Percentiles rank a stretch among this genome's conserved stretches.
Evolutionary conservation across 2,329 filamentous ascomycete genomes (phyloP).

Genomic region (Fusarium haematococcum): DNA sequence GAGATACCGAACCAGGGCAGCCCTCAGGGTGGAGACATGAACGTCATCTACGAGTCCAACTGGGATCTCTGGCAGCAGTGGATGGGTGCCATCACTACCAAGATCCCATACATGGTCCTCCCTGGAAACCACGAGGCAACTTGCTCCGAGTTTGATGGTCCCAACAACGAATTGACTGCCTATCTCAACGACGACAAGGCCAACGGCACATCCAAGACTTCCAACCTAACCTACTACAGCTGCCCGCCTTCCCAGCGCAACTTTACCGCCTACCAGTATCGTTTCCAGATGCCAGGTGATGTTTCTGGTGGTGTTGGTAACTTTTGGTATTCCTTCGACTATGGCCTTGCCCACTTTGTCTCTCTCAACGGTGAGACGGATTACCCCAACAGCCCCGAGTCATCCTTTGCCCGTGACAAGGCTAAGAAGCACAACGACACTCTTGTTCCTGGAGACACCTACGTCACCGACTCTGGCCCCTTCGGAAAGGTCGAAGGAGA

Average conservation of each 20-base stretch:
- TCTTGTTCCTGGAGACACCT: conserved; percentile 54
- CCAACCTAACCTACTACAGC: conserved; percentile 61
- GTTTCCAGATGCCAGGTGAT: conserved; percentile 63
- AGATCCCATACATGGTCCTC: conserved; percentile 62
- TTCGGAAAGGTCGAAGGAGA: conserved; percentile 57
- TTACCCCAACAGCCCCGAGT: conserved; percentile 41
- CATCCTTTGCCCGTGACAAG: conserved; percentile 49
- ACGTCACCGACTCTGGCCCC: conserved; percentile 60
- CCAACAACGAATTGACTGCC: conserved; percentile 57
- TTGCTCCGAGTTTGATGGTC: conserved; percentile 61
- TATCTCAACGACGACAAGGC: conserved; percentile 58
- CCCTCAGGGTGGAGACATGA: conserved; percentile 61
- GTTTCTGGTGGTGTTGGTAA: conserved; percentile 62
- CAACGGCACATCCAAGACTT: conserved; percentile 54
- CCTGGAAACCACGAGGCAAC: conserved; percentile 64
- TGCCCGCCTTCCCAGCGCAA: conserved; percentile 64
- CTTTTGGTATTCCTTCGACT: conserved; percentile 68
- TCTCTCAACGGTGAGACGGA: conserved; percentile 62
- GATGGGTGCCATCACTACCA: conserved; percentile 55
- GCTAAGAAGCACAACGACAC: conserved; percentile 55
- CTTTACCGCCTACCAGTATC: conserved; percentile 63
- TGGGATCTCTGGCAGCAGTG: conserved; percentile 66
- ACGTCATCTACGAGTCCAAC: conserved; percentile 61
- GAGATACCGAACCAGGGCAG: conserved; percentile 59
- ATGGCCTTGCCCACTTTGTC: conserved; percentile 64